phyloP scores from a whole-genome alignment of 768 basidiomycete genomes.

The Infundibulicybe gibba region DNA sequence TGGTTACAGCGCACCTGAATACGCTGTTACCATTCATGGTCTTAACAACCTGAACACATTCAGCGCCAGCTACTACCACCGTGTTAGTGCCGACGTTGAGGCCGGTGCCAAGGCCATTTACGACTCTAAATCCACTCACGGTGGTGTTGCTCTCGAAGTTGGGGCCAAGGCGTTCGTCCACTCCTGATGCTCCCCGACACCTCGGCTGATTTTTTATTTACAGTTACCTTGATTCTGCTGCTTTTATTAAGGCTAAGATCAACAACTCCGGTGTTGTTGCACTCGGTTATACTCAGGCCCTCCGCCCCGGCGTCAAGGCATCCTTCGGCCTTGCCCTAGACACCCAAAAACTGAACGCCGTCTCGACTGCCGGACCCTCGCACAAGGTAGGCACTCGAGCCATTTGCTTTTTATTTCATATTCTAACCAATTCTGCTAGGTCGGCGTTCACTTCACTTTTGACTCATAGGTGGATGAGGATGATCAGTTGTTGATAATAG shows the following conservation, averaged over 20 bases:
- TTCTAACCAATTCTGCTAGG: conserved; percentile 26
- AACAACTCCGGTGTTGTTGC: conserved; percentile 93
- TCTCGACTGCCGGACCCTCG: conserved; percentile 55
- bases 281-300: conserved; percentile 88
- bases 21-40: conserved; percentile 91
- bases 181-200: background rate
- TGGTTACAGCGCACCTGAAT: conserved; percentile 96
- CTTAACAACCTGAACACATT: conserved; percentile 93
- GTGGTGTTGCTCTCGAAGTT: conserved; percentile 88
- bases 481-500: conserved; percentile 28
- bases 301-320: conserved; percentile 91
- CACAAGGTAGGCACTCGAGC: conserved; percentile 58
- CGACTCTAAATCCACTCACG: conserved; percentile 86
- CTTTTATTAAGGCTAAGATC: conserved; percentile 98
- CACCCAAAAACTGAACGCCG: conserved; percentile 86
- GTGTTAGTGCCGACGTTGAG: conserved; percentile 86
- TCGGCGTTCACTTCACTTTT: conserved; percentile 73
- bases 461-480: conserved; percentile 49
- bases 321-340: conserved; percentile 95
- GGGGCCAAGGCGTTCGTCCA: conserved; percentile 86
- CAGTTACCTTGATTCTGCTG: conserved; percentile 81
- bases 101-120: conserved; percentile 96
- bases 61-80: conserved; percentile 98
- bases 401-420: background rate
- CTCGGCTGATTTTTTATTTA: conserved; percentile 1